Evolutionary conservation across 805 yeast genomes (phyloP).

Genomic region (Metschnikowia hibisci): DNA sequence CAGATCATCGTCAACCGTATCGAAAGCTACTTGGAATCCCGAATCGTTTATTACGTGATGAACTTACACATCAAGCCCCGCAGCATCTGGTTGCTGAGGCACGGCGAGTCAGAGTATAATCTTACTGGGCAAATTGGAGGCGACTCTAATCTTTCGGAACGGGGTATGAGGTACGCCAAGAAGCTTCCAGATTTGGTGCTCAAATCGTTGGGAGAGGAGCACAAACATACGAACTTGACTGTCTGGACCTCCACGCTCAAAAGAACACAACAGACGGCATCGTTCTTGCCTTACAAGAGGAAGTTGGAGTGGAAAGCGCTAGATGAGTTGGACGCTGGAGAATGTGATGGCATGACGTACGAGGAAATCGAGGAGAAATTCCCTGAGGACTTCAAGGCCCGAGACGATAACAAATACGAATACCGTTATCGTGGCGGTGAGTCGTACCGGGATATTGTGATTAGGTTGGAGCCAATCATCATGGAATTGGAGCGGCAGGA

Average conservation of each 20-base stretch:
- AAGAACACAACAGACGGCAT: slow-evolving; percentile 91
- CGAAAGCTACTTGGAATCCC: slow-evolving; percentile 81
- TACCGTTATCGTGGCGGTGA: slow-evolving; percentile 97
- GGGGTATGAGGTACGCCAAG: slow-evolving; percentile 80
- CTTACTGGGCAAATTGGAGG: slow-evolving; percentile 96
- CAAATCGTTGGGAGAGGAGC: slow-evolving; percentile 57
- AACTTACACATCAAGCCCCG: slow-evolving; percentile 91
- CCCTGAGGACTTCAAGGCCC: slow-evolving; percentile 93
- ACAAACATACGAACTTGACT: slow-evolving; percentile 54
- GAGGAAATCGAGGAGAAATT: slow-evolving; percentile 80
- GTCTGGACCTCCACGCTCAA: slow-evolving; percentile 94
- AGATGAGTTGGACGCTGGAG: slow-evolving; percentile 96
- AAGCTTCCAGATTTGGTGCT: slow-evolving; percentile 75
- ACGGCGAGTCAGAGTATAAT: slow-evolving; percentile 91
- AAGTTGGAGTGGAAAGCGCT: slow-evolving; percentile 93
- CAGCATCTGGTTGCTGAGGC: slow-evolving; percentile 89
- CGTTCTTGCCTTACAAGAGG: slow-evolving; percentile 66
- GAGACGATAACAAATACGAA: slow-evolving; percentile 94
- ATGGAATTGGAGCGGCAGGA: slow-evolving; percentile 98
- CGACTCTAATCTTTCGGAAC: slow-evolving; percentile 76
- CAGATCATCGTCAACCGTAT: slow-evolving; percentile 86
- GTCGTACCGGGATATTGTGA: slow-evolving; percentile 91
- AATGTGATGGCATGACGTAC: slow-evolving; percentile 95
- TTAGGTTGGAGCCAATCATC: slow-evolving; percentile 92
- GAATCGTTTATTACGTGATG: slow-evolving; percentile 95